Conservation (phyloP, 2,329 filamentous ascomycete species). For the Botrytis tulipae region DNA sequence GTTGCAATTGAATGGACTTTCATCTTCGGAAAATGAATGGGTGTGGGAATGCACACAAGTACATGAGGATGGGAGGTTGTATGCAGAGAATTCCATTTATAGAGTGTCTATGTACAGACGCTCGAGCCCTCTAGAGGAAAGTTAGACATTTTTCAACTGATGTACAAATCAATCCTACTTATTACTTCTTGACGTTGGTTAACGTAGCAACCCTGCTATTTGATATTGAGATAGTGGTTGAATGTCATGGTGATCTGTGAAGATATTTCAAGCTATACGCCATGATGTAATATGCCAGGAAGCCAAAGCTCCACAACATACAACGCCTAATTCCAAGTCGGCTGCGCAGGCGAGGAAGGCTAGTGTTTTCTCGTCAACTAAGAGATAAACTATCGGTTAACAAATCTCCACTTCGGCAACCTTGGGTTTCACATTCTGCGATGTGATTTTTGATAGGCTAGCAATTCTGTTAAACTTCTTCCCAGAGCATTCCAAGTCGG, state of each 20-base stretch:
- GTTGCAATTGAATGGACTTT: not conserved
- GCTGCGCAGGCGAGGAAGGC: too few species aligned
- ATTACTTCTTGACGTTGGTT: not conserved
- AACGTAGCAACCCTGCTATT: not conserved
- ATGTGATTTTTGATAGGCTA: too few species aligned
- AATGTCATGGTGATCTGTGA: not conserved
- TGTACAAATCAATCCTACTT: not conserved
- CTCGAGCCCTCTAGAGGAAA: not conserved
- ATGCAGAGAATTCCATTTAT: not conserved
- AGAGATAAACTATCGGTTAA: too few species aligned
- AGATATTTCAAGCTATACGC: too few species aligned
- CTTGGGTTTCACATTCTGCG: too few species aligned
- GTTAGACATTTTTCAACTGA: not conserved
- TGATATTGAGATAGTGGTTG: not conserved
- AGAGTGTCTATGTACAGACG: not conserved
- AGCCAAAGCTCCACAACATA: too few species aligned
- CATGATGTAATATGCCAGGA: too few species aligned
- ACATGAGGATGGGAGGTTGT: not conserved
- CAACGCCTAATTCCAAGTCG: too few species aligned
- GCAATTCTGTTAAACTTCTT: too few species aligned
- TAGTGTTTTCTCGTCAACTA: too few species aligned
- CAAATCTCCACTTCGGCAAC: too few species aligned
- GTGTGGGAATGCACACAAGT: not conserved
- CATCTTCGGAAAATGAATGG: not conserved
- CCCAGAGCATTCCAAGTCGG: accelerated